phyloP scores from a whole-genome alignment of 2,329 filamentous ascomycete genomes.

The Colletotrichum navitas region DNA sequence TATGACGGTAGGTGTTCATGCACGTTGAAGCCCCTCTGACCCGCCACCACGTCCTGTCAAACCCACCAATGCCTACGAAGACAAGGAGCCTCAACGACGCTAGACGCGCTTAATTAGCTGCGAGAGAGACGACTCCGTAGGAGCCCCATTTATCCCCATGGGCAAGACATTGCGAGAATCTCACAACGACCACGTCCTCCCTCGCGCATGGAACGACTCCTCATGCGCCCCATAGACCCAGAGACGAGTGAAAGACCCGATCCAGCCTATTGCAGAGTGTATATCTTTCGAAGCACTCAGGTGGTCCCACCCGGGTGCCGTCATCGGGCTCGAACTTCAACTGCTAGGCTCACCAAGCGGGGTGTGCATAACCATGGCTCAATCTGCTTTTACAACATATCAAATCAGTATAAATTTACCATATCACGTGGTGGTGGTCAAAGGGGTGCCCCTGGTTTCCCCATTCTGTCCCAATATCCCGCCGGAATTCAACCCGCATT shows the following conservation, averaged over 20 bases:
- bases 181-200: constrained; percentile 30
- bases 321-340: constrained; percentile 21
- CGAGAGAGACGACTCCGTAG: neutral
- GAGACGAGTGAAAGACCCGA: neutral
- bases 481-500: constrained; percentile 28
- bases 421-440: constrained; percentile 12
- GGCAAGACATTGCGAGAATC: constrained; percentile 32
- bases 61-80: constrained; percentile 11
- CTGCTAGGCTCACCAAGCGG: constrained; percentile 4
- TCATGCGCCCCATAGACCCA: neutral
- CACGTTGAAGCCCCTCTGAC: constrained; percentile 29
- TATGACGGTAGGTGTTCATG: constrained; percentile 39
- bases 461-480: constrained; percentile 20
- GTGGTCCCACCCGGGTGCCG: constrained; percentile 22
- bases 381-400: neutral
- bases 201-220: constrained; percentile 2
- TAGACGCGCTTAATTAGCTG: neutral
- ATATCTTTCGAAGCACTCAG: constrained; percentile 3
- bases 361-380: constrained; percentile 26
- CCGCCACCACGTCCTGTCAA: neutral
- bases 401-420: too few relatives aligned
- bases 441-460: constrained; percentile 16
- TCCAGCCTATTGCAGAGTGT: neutral
- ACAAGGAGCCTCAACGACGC: neutral
- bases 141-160: constrained; percentile 19